Conservation (phyloP, 306 rosid genomes). For the Vigna hirtella region DNA sequence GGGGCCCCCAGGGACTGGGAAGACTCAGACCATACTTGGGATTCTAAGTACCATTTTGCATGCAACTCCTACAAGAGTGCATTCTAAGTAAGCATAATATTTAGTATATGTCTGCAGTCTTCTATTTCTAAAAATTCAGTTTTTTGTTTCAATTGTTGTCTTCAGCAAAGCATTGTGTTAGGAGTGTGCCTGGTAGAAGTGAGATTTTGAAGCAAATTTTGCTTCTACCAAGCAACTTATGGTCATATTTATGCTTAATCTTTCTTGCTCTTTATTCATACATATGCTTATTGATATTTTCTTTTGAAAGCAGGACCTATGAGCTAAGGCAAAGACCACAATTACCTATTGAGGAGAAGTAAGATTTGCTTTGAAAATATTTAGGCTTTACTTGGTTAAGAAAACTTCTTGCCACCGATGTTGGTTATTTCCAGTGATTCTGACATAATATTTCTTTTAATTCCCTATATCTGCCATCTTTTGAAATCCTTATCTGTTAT, state of each 20-base stretch:
- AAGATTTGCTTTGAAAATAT: conserved; percentile 50
- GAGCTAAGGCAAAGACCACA: conserved; percentile 70
- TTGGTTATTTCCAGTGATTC: conserved; percentile 38
- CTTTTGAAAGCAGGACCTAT: conserved; percentile 56
- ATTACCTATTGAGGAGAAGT: conserved; percentile 70
- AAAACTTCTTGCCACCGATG: conserved; percentile 17
- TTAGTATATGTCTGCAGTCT: not conserved
- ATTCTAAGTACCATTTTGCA: conserved; percentile 93
- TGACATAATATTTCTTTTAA: conserved; percentile 15
- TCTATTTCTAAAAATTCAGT: conserved; percentile 20
- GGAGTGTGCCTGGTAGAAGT: conserved; percentile 35
- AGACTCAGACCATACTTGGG: conserved; percentile 95
- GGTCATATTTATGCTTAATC: conserved; percentile 24
- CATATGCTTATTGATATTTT: conserved; percentile 39
- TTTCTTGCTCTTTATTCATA: conserved; percentile 10
- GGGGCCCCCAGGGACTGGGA: conserved; percentile 99
- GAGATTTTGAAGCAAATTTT: conserved; percentile 39
- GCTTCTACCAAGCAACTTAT: conserved; percentile 20
- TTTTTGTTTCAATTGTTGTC: conserved; percentile 31
- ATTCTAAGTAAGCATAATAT: conserved; percentile 64
- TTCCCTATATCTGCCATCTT: not conserved
- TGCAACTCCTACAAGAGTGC: conserved; percentile 87
- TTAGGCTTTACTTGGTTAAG: conserved; percentile 27
- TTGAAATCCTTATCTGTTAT: not conserved
- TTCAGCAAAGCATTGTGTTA: conserved; percentile 20